These are phyloP conservation scores for Phlegmacium glaucopus DNA, from an alignment of 768 basidiomycete genomes.

Conservation along the genomic window DNA sequence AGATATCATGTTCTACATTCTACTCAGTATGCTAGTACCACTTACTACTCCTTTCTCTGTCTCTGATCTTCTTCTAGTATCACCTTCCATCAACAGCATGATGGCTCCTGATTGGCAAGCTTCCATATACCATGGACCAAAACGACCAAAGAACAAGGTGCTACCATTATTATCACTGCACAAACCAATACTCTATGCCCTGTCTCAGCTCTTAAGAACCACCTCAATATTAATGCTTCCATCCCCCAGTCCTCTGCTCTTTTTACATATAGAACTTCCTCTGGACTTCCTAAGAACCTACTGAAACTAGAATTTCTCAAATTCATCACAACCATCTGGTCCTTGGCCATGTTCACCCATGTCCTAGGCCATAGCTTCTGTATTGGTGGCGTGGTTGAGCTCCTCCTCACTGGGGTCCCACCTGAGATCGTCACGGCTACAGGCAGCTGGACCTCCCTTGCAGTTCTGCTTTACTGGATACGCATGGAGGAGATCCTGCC, in stretches of 20 bases:
- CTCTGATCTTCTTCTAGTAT: neutral
- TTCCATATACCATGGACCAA: slow-evolving; percentile 27
- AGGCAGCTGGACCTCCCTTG: slow-evolving; percentile 24
- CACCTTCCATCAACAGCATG: neutral
- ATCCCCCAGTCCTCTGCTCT: slow-evolving; percentile 2
- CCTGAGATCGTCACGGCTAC: slow-evolving; percentile 21
- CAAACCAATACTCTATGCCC: slow-evolving; percentile 18
- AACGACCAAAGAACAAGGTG: slow-evolving; percentile 14
- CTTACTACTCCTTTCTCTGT: neutral
- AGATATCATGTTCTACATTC: neutral
- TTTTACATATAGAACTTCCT: neutral
- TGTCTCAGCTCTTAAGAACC: slow-evolving; percentile 16
- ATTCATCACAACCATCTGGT: neutral
- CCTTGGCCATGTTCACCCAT: neutral
- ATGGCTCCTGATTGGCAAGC: slow-evolving; percentile 1
- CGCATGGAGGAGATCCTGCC: slow-evolving; percentile 14
- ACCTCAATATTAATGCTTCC: slow-evolving; percentile 8
- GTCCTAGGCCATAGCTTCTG: slow-evolving; percentile 21
- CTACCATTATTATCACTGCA: slow-evolving; percentile 19
- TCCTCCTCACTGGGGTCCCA: slow-evolving; percentile 15
- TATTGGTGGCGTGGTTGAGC: slow-evolving; percentile 24
- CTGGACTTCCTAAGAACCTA: neutral
- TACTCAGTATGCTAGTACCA: neutral
- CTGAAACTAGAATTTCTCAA: neutral
- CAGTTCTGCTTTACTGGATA: slow-evolving; percentile 28